Evolutionary conservation across 2,329 filamentous ascomycete genomes (phyloP).

Genomic region (Venturia asperata): DNA sequence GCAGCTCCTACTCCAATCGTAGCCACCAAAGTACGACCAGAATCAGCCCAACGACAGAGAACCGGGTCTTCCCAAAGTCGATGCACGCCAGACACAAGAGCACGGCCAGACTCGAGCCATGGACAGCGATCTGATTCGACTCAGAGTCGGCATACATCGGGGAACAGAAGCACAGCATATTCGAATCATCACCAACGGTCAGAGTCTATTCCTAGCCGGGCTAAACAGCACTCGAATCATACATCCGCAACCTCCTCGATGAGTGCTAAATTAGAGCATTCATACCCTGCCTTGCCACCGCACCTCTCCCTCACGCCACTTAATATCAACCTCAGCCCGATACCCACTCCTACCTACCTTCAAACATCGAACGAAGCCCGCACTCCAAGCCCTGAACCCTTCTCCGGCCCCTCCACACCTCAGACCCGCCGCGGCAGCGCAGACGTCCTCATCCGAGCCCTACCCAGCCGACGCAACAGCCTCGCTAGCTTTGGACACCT

Average conservation of each 20-base stretch:
- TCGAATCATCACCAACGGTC: neutral
- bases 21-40: neutral
- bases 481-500: neutral
- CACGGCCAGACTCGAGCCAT: neutral
- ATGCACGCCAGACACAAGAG: neutral
- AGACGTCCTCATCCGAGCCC: constrained; percentile 13
- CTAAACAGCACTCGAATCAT: neutral
- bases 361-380: neutral
- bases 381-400: constrained; percentile 14
- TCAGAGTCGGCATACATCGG: neutral
- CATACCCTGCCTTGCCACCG: constrained; percentile 10
- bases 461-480: constrained; percentile 13
- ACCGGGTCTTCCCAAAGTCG: neutral
- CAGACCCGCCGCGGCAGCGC: constrained; percentile 13
- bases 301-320: constrained; percentile 13
- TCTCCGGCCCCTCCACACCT: constrained; percentile 10
- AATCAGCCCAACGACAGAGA: neutral
- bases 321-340: constrained; percentile 5
- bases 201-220: neutral
- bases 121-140: neutral
- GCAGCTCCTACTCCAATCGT: neutral
- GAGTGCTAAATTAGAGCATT: neutral
- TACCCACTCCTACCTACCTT: neutral
- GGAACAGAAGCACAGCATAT: neutral
- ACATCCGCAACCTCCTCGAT: constrained; percentile 15